Conservation (phyloP, 2,329 filamentous ascomycete genomes). For the Apiospora rasikravindrae region DNA sequence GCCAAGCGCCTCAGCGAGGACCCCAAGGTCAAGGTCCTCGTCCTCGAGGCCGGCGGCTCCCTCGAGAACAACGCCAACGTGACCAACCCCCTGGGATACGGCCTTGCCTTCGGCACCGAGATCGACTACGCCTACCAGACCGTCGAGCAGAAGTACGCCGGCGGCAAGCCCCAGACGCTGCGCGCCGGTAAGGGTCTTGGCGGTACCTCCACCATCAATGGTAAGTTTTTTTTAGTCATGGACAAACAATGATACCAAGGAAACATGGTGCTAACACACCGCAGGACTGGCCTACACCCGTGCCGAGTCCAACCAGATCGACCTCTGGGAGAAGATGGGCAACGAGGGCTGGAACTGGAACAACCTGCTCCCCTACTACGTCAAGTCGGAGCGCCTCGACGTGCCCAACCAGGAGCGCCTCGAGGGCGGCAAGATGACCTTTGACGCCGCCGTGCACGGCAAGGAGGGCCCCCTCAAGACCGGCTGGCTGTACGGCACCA, state of each 20-base stretch:
- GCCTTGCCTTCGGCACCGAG: constrained; percentile 20
- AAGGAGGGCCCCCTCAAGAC: constrained; percentile 37
- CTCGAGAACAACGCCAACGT: constrained; percentile 21
- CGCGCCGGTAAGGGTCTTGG: constrained; percentile 23
- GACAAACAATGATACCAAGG: too few species aligned
- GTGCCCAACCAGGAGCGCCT: constrained; percentile 7
- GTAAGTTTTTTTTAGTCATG: background rate
- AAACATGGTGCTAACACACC: background rate
- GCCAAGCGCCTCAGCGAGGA: constrained; percentile 22
- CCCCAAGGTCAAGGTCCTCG: constrained; percentile 18
- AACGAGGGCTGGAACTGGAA: constrained; percentile 44
- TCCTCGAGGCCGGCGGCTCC: constrained; percentile 22
- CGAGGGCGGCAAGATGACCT: constrained; percentile 23
- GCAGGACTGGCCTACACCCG: constrained; percentile 44
- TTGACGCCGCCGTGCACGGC: constrained; percentile 34
- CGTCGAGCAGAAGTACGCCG: constrained; percentile 20
- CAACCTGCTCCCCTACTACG: constrained; percentile 34
- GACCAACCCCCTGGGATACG: constrained; percentile 17
- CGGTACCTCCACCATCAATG: constrained; percentile 23
- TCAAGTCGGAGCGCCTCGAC: constrained; percentile 28
- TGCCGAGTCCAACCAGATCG: constrained; percentile 41
- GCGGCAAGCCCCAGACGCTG: constrained; percentile 10
- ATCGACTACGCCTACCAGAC: constrained; percentile 21
- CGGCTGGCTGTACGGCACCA: constrained; percentile 29
- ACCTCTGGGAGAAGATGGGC: constrained; percentile 43